Percentiles rank a stretch among this genome's conserved stretches.
These are phyloP conservation scores for Escallonia herrerae DNA, from an alignment of 129 eudicot species.

Conservation along the genomic window DNA sequence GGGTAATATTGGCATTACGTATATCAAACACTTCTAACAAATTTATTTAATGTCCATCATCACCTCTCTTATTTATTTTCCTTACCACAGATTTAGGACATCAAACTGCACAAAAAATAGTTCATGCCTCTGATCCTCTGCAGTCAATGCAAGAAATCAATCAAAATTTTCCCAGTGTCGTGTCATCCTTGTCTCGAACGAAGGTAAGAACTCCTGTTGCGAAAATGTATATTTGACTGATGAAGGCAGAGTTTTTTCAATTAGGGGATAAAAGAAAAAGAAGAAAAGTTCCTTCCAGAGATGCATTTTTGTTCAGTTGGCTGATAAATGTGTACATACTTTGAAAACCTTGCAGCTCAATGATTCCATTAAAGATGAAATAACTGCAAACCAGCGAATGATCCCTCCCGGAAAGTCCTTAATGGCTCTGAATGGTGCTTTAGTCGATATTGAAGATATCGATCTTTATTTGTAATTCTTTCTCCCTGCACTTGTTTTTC, in stretches of 20 bases:
- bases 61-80: slow-evolving; percentile 9
- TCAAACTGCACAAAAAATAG: slow-evolving; percentile 94
- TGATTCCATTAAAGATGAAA: slow-evolving; percentile 94
- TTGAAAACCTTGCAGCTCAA: slow-evolving; percentile 51
- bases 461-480: slow-evolving; percentile 84
- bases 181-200: slow-evolving; percentile 90
- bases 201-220: slow-evolving; percentile 44
- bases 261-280: not conserved
- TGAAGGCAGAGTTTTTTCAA: not conserved
- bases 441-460: slow-evolving; percentile 80
- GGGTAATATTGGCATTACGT: slow-evolving; percentile 35
- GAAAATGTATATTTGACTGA: too few species aligned
- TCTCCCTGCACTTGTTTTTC: slow-evolving; percentile 9
- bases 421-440: slow-evolving; percentile 98
- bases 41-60: not conserved
- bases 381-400: slow-evolving; percentile 92
- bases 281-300: not conserved
- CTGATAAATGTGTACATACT: slow-evolving; percentile 12
- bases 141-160: slow-evolving; percentile 96
- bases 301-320: slow-evolving; percentile 6
- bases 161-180: slow-evolving; percentile 95
- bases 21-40: not conserved
- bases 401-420: slow-evolving; percentile 97
- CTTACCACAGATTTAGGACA: slow-evolving; percentile 79
- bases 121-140: slow-evolving; percentile 94